phyloP scores from a whole-genome alignment of 495 filamentous ascomycete species.

The Aspergillus diversus region DNA sequence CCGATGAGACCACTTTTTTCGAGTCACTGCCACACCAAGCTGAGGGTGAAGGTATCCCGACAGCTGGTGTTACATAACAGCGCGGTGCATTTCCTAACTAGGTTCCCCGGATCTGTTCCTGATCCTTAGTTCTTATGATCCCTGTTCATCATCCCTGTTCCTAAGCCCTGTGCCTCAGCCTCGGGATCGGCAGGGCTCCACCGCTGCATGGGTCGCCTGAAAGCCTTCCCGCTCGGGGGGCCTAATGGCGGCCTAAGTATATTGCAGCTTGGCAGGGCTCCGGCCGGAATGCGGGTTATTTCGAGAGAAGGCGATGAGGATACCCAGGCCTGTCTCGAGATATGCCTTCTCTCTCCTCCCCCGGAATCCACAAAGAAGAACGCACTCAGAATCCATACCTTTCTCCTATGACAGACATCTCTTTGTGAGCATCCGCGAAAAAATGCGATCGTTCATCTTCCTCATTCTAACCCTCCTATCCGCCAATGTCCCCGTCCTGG shows the following conservation, averaged over 20 bases:
- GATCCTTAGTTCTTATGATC: not conserved
- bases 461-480: not conserved
- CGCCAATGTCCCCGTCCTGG: not conserved
- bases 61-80: not conserved
- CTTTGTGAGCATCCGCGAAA: not conserved
- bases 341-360: not conserved
- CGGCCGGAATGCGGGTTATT: no score
- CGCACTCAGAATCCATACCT: not conserved
- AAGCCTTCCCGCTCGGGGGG: not conserved
- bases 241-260: no score
- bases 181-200: not conserved
- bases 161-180: not conserved
- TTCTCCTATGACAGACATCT: not conserved
- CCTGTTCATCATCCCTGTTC: no score
- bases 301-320: no score
- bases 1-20: not conserved
- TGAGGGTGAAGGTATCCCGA: not conserved
- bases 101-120: not conserved
- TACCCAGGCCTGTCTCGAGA: not conserved
- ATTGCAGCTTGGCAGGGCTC: no score
- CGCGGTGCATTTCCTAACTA: not conserved
- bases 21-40: not conserved
- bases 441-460: not conserved
- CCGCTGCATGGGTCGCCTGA: not conserved
- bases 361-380: not conserved